Conservation (phyloP, 1,284 basidiomycete genomes). For the Cutaneotrichosporon cutaneum region DNA sequence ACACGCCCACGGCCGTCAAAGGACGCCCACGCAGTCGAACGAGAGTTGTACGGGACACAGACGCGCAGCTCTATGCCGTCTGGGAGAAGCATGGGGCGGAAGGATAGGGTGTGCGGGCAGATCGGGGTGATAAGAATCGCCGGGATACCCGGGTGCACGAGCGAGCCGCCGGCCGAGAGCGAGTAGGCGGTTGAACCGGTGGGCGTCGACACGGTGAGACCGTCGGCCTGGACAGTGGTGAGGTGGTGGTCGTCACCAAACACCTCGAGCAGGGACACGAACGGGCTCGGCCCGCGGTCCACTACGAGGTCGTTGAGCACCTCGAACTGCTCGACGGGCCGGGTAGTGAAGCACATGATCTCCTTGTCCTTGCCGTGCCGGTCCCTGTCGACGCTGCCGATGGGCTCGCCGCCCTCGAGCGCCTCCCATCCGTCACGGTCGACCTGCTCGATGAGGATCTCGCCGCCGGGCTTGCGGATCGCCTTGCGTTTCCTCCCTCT, state of each 20-base stretch:
- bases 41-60: constrained; percentile 96
- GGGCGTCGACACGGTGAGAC: constrained; percentile 91
- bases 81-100: constrained; percentile 96
- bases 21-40: constrained; percentile 97
- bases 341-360: constrained; percentile 95
- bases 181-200: constrained; percentile 99
- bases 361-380: constrained; percentile 73
- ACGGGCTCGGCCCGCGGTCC: constrained; percentile 96
- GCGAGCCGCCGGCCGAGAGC: constrained; percentile 94
- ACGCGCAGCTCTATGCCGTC: constrained; percentile 98
- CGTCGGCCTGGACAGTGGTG: constrained; percentile 98
- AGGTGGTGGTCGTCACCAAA: constrained; percentile 99
- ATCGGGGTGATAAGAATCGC: constrained; percentile 96
- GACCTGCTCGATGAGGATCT: constrained; percentile 89
- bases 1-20: constrained; percentile 97
- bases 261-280: constrained; percentile 91
- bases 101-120: constrained; percentile 97
- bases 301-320: constrained; percentile 98
- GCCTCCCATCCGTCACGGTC: constrained; percentile 91
- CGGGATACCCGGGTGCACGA: constrained; percentile 97
- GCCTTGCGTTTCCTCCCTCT: constrained; percentile 64
- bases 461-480: constrained; percentile 84
- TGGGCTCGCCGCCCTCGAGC: constrained; percentile 64
- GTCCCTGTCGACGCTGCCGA: neutral
- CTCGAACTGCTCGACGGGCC: constrained; percentile 95